phyloP scores from a whole-genome alignment of 352 stramenopile genomes.

The Phytophthora hibernalis region DNA sequence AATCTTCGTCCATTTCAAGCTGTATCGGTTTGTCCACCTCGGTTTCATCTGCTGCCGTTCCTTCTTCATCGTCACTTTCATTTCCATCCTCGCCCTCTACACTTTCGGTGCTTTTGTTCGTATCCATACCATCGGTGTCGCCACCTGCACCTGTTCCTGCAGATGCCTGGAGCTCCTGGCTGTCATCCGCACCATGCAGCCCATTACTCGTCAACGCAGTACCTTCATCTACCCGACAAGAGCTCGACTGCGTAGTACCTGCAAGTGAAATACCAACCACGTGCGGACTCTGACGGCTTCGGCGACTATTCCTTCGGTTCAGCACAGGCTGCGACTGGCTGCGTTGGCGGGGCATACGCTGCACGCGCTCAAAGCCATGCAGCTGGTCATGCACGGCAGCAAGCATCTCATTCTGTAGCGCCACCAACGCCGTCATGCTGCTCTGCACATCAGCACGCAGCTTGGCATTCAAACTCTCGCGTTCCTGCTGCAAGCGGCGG shows the following conservation, averaged over 20 bases:
- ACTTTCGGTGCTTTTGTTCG: constrained; percentile 3
- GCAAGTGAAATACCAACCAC: constrained; percentile 7
- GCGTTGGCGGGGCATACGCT: constrained; percentile 26
- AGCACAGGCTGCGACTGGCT: constrained; percentile 30
- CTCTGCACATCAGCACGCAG: constrained; percentile 57
- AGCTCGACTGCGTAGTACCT: background rate
- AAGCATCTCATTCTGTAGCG: constrained; percentile 58
- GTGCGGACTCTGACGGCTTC: background rate
- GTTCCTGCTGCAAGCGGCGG: constrained; percentile 61
- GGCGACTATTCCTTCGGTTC: constrained; percentile 27
- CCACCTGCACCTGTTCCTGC: background rate
- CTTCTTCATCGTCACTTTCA: constrained; percentile 38
- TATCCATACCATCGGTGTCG: background rate
- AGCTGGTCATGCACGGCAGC: constrained; percentile 44
- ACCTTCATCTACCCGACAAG: background rate
- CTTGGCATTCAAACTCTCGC: constrained; percentile 50
- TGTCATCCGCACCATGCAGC: background rate
- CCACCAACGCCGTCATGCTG: constrained; percentile 59
- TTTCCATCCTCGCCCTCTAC: constrained; percentile 29
- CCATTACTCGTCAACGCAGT: background rate
- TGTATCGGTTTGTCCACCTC: constrained; percentile 7
- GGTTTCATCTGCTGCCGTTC: constrained; percentile 13
- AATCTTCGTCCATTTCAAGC: constrained; percentile 2
- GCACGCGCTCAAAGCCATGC: constrained; percentile 38
- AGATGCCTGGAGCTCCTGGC: background rate